Base-by-base conservation (phyloP, 2,329 filamentous ascomycete genomes). In the Colletotrichum acutatum region DNA sequence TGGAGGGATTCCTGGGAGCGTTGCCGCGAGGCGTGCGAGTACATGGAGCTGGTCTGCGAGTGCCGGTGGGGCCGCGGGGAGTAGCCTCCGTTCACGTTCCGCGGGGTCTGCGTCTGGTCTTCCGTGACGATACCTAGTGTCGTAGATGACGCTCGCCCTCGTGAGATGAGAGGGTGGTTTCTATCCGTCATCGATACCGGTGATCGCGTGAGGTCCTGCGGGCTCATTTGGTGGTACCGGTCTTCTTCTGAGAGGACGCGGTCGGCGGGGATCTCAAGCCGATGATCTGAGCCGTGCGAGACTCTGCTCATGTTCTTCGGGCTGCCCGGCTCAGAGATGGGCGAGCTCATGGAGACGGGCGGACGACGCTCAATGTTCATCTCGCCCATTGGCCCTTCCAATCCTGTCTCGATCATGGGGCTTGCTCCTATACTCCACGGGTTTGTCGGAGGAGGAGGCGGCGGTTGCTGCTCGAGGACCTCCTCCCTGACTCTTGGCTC, bases 1-100 rank as follows among this genome's bases (percentile, higher is more conserved):
- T 81, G 81, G 26, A 80, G 76, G 5, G 81, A 83, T 57, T 83
- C 82, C 42, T 78, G 80, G 30, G 81, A 83, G 12, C 77, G 79
- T 30, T 77, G 79, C 19, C 78, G 78, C 16, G 72, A 77, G 12
- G 76, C 75, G 26, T 77, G 79, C n/a, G 74, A 75, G 54, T 74
- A 66, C 3, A 66, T 46, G 8, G 74, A 75, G 64, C 71, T 71
- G 34, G 70, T 34, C n/a, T 66, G 70, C 2, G 74, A 74, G 57
- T 72, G 61, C 12, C 66, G 69, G 49, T 67, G 58, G 30, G 63
- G 61, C 57, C 52, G 8, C 32, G 58, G 57, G 32, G 34, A 19
- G 49, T 37, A 19, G 7, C 49, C 28, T 5, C 42, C 42, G 3
- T 42, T 42, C 37, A 16, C 37, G 37, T 49, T 49, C 42, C 42